These are phyloP conservation scores for Danielia oregonensis DNA, from an alignment of 805 yeast genomes.

Conservation along the genomic window DNA sequence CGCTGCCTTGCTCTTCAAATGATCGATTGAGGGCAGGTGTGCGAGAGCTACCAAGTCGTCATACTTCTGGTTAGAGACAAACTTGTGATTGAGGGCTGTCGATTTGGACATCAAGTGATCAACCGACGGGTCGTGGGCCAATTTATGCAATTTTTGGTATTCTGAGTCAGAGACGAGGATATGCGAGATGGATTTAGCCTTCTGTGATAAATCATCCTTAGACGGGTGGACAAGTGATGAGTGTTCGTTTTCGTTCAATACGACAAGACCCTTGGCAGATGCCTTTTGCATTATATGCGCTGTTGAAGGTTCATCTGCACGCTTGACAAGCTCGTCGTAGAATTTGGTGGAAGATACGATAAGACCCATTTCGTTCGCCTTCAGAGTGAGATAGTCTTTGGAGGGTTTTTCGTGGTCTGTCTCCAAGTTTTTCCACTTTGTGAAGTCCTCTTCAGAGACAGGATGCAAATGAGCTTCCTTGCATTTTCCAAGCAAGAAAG, in stretches of 20 bases:
- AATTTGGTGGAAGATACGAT: slow-evolving; percentile 26
- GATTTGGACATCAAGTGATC: slow-evolving; percentile 17
- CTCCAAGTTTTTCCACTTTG: slow-evolving; percentile 12
- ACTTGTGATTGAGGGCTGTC: slow-evolving; percentile 3
- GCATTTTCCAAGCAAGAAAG: slow-evolving; percentile 22
- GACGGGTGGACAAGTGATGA: slow-evolving; percentile 8
- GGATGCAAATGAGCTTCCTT: slow-evolving; percentile 15
- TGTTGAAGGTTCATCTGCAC: slow-evolving; percentile 8
- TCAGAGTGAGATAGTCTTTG: slow-evolving; percentile 27
- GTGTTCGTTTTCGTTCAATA: slow-evolving; percentile 8
- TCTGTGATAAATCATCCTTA: slow-evolving; percentile 5
- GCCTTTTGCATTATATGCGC: slow-evolving; percentile 5
- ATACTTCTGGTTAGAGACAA: slow-evolving; percentile 11
- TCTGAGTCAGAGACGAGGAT: slow-evolving; percentile 9
- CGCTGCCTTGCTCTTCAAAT: neutral
- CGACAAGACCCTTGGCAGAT: slow-evolving; percentile 3
- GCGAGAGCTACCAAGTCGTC: slow-evolving; percentile 1
- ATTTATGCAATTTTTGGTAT: slow-evolving; percentile 1
- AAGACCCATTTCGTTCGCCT: slow-evolving; percentile 34
- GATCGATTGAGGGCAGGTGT: slow-evolving; percentile 1
- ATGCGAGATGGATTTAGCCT: slow-evolving; percentile 7
- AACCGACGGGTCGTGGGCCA: slow-evolving; percentile 20
- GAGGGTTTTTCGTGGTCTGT: slow-evolving; percentile 31
- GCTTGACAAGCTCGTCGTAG: slow-evolving; percentile 28
- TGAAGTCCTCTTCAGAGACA: slow-evolving; percentile 16